Conservation (phyloP, 2,329 filamentous ascomycete genomes). For the Calonectria naviculata region DNA sequence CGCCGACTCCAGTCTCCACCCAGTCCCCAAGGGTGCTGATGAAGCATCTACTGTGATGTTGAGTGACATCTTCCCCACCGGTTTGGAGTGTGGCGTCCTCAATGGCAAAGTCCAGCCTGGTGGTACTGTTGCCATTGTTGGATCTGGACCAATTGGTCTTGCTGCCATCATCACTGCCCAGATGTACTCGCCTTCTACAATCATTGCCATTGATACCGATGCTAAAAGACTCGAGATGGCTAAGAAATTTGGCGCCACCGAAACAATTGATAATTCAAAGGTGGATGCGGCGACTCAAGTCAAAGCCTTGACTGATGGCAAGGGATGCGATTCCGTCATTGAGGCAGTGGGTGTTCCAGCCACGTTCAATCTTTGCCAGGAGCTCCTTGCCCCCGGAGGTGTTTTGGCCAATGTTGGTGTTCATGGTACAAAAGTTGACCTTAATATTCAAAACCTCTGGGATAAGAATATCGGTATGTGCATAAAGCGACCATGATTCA, state of each 20-base stretch:
- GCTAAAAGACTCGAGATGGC: conserved; percentile 58
- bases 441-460: conserved; percentile 67
- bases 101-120: conserved; percentile 64
- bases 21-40: conserved; percentile 54
- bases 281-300: conserved; percentile 51
- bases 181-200: conserved; percentile 62
- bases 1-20: conserved; percentile 60
- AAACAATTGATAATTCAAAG: conserved; percentile 52
- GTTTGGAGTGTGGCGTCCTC: conserved; percentile 64
- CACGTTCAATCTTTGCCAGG: conserved; percentile 65
- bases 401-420: conserved; percentile 69
- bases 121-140: conserved; percentile 63
- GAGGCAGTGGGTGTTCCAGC: conserved; percentile 66
- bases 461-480: conserved; percentile 61
- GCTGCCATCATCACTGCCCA: conserved; percentile 64
- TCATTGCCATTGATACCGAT: conserved; percentile 65
- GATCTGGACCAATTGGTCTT: conserved; percentile 67
- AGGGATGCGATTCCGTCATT: conserved; percentile 67
- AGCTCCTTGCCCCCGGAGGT: conserved; percentile 63
- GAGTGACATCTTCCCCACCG: conserved; percentile 68
- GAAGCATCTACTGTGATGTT: conserved; percentile 59
- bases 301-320: conserved; percentile 57
- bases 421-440: conserved; percentile 62
- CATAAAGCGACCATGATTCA: no score
- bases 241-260: conserved; percentile 59